Conservation (phyloP, 345 rosid species). For the Rhizophora mangle region DNA sequence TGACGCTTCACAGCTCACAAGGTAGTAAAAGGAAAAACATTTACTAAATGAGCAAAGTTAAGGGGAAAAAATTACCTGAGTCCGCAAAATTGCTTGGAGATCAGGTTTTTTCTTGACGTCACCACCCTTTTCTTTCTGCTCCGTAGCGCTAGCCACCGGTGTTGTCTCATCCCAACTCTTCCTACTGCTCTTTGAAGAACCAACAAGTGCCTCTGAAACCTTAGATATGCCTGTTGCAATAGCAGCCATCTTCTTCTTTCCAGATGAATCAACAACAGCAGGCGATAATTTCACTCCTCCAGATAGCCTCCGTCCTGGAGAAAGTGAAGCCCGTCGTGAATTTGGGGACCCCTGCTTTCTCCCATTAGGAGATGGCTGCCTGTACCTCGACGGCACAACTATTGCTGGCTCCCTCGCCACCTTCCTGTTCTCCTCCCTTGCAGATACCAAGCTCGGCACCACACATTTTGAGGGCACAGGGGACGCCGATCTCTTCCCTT, state of each 20-base stretch:
- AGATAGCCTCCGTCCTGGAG: conserved; percentile 82
- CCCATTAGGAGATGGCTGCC: conserved; percentile 81
- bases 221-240: conserved; percentile 55
- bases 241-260: conserved; percentile 74
- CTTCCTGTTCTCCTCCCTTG: conserved; percentile 74
- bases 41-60: too few species aligned
- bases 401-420: conserved; percentile 72
- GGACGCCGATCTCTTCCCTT: conserved; percentile 83
- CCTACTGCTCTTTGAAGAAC: conserved; percentile 44
- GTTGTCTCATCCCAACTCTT: conserved; percentile 72
- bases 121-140: conserved; percentile 41
- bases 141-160: conserved; percentile 23
- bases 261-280: conserved; percentile 56
- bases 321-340: conserved; percentile 64
- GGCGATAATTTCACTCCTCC: conserved; percentile 70
- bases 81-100: conserved; percentile 65
- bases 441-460: conserved; percentile 78
- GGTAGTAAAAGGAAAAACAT: too few species aligned
- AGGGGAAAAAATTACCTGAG: conserved; percentile 51
- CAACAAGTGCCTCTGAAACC: conserved; percentile 57
- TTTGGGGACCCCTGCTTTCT: conserved; percentile 74
- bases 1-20: too few species aligned
- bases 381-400: conserved; percentile 85
- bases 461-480: conserved; percentile 85
- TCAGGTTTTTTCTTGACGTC: conserved; percentile 51